Evolutionary conservation across 345 rosid genomes (phyloP), one percentile per base, ranked within the genome.

Genomic region (Heritiera littoralis): DNA sequence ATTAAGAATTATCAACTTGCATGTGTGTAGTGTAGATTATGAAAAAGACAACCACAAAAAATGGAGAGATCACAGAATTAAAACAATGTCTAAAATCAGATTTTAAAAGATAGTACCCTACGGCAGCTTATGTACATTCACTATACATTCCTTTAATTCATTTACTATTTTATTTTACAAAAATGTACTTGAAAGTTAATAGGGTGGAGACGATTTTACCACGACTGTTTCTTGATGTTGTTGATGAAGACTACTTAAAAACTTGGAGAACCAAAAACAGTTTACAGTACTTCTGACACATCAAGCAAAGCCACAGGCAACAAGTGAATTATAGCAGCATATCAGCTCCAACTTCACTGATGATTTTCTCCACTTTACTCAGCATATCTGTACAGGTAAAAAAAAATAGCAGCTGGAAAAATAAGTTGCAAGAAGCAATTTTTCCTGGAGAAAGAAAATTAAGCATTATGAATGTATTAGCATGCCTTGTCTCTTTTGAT

Each of bases 351-450:
- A 91, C 66, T 80, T 91, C 98, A 28, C 66, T 77, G 14, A 95
- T 89, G 76, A 92, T 83, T 81, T 77, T 84, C 80, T 88, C 97
- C 81, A 95, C 98, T 81, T 84, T 89, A 41, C 80, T 59, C 86
- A 95, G 77, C 96, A 95, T 89, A 77, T 92, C 98, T 95, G 91
- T 28, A 58, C 23, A n/a, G 51, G 49, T 77, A 65, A 58, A 45
- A 72, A 41, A 67, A 74, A 77, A 30, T 77, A 70, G 72, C 30
- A 78, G 58, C 45, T 66, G 32, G 76, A 76, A 35, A 7, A 43
- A 49, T 58, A 74, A 59, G 52, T 41, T 40, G 52, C 60, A 23
- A 11, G 38, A 13, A 75, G 60, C 38, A 41, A 38, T 15, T 4
- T 20, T 74, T 59, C 13, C 54, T 11, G 20, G n/a, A 71, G 9